Evolutionary conservation across 2,329 filamentous ascomycete genomes (phyloP), one percentile per base, ranked within the genome.

Genomic region (Xenosphaeropsis pyriputrescens): DNA sequence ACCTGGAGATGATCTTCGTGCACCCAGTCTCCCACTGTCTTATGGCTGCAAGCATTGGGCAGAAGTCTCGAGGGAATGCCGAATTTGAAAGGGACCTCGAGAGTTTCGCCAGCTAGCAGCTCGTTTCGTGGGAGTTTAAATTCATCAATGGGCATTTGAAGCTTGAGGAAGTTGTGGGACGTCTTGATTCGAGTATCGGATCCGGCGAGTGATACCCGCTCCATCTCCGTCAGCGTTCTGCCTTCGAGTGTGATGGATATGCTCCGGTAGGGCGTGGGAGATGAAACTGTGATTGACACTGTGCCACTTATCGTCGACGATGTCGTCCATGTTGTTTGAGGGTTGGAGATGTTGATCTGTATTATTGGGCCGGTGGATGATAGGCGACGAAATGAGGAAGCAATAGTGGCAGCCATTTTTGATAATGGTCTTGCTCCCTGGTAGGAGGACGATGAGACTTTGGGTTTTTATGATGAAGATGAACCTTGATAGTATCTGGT

Each of bases 61-160:
- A 56, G 48, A 7, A 56, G 45, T 15, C 47, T 51, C 12, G 50
- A 43, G 2, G 54, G 54, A 32, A 56, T 43, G 9, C 51, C 53
- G 39, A 56, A 56, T 41, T 55, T 50, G 45, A 51, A 54, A 2
- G 50, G 45, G 17, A 54, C 54, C 5, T 36, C 47, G 32, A 53
- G 51, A 9, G 47, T 54, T 5, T 52, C 52, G 15, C 50, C 48
- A 37, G 52, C 50, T 14, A 47, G 48, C 26, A 54, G 42, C 38
- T 50, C 40, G 34, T 46, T 47, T 33, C 47, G 47, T 30, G 52
- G 49, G 36, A 55, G 55, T 1, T 45, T 39, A 8, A 43, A 41
- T 18, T 53, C 47, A 32, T 39, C 36, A 17, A 56, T 44, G n/a
- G 54, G 54, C 54, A 56, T 56, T 26, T 41, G 36, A 35, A 56